These are phyloP conservation scores for Capsicum pubescens DNA, from an alignment of 257 asterid species.

Conservation along the genomic window DNA sequence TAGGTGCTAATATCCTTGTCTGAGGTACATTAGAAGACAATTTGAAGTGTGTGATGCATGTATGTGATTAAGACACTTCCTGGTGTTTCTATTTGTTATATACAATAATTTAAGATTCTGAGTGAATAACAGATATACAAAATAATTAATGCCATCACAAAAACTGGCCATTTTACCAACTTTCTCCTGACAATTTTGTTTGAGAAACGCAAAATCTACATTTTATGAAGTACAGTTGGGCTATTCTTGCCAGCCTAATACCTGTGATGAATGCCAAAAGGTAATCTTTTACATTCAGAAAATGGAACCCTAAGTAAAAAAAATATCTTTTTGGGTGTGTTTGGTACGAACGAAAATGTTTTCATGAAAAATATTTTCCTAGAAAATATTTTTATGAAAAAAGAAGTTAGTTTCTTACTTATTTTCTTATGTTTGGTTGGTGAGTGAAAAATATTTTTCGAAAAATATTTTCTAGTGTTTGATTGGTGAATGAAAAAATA, in stretches of 20 bases:
- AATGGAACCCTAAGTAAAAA: constrained; percentile 20
- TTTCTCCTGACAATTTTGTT: constrained; percentile 25
- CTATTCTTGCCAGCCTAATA: constrained; percentile 21
- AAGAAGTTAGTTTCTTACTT: no score
- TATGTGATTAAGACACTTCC: constrained; percentile 26
- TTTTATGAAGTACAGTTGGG: constrained; percentile 26
- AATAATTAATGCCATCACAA: constrained; percentile 7
- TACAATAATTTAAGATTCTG: constrained; percentile 27
- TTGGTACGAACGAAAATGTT: no score
- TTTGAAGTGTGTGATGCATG: constrained; percentile 22
- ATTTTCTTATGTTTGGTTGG: no score
- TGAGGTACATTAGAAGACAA: constrained; percentile 26
- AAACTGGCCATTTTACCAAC: constrained; percentile 20
- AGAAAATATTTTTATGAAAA: no score
- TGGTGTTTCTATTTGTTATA: constrained; percentile 24
- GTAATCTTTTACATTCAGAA: constrained; percentile 22
- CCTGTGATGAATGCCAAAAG: constrained; percentile 28
- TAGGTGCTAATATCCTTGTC: constrained; percentile 19
- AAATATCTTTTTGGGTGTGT: neutral
- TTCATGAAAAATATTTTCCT: no score
- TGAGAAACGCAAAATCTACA: constrained; percentile 25
- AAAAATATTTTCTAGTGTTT: no score
- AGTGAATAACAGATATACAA: constrained; percentile 14
- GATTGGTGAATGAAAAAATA: no score
- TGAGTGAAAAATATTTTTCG: no score